Percentiles rank a stretch among this genome's conserved stretches.
Conservation (phyloP, 129 eudicot species). For the Chrysanthemum lavandulifolium region DNA sequence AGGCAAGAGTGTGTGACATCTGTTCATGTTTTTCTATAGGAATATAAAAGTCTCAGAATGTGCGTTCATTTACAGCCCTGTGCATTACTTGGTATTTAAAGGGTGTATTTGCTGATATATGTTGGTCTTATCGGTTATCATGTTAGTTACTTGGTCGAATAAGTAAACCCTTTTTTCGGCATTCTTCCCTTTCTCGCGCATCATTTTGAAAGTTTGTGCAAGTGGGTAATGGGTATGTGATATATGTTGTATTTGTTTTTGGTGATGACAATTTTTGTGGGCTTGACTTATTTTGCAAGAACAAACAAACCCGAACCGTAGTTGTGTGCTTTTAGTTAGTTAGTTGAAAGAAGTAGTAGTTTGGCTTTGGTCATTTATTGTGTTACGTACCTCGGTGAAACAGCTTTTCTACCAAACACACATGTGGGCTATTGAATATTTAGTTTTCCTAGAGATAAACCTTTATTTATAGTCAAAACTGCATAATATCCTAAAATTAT, state of each 20-base stretch:
- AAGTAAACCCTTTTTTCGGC: neutral
- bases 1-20: too few relatives aligned
- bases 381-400: conserved; percentile 6
- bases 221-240: neutral
- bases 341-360: conserved; percentile 14
- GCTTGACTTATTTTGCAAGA: neutral
- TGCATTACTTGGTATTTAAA: neutral
- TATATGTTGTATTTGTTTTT: neutral
- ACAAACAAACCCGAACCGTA: conserved; percentile 11
- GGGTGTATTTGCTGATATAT: neutral
- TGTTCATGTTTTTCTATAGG: too few relatives aligned
- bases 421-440: neutral
- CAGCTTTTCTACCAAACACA: neutral
- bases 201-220: neutral
- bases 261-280: conserved; percentile 16
- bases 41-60: too few relatives aligned
- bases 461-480: neutral
- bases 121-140: neutral
- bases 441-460: neutral
- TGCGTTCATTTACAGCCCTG: neutral
- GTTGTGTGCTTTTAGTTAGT: conserved; percentile 3
- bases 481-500: neutral
- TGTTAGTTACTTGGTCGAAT: neutral
- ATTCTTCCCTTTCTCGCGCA: neutral
- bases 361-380: neutral